Conservation (phyloP, 2,329 filamentous ascomycete genomes). For the Thelonectria rubi region DNA sequence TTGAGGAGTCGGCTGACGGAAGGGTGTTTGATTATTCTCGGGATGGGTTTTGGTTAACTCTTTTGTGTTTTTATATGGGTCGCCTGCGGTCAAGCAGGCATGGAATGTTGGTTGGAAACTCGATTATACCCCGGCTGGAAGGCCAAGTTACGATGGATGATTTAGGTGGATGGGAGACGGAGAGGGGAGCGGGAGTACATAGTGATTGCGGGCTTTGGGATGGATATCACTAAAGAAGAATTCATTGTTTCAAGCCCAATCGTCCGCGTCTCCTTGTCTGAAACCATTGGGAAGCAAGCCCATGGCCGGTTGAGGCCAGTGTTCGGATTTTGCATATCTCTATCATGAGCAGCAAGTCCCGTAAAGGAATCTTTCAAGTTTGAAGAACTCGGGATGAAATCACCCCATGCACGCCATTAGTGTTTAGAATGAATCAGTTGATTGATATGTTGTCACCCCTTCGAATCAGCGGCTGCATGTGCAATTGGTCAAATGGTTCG, state of each 20-base stretch:
- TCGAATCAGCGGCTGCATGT: no score
- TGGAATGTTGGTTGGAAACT: constrained; percentile 29
- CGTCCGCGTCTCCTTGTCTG: not conserved
- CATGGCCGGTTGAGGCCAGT: no score
- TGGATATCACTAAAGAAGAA: constrained; percentile 4
- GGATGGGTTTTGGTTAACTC: constrained; percentile 17
- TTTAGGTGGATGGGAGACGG: constrained; percentile 11
- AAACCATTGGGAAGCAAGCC: no score
- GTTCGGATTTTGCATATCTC: no score
- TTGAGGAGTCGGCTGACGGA: constrained; percentile 6
- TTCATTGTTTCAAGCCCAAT: constrained; percentile 3
- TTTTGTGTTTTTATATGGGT: constrained; percentile 16
- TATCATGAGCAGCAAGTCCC: no score
- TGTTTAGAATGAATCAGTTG: no score
- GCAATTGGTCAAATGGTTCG: no score
- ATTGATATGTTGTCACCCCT: no score
- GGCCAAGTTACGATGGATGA: constrained; percentile 41
- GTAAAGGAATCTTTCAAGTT: no score
- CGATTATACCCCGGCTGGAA: constrained; percentile 43
- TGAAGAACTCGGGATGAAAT: no score
- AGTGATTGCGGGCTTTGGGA: not conserved
- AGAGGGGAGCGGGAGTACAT: constrained; percentile 2
- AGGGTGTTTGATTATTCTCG: constrained; percentile 12
- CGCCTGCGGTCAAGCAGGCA: constrained; percentile 25
- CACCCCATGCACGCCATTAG: no score